Conservation (phyloP, 2,329 filamentous ascomycete genomes). For the Paraphaeosphaeria minitans region DNA sequence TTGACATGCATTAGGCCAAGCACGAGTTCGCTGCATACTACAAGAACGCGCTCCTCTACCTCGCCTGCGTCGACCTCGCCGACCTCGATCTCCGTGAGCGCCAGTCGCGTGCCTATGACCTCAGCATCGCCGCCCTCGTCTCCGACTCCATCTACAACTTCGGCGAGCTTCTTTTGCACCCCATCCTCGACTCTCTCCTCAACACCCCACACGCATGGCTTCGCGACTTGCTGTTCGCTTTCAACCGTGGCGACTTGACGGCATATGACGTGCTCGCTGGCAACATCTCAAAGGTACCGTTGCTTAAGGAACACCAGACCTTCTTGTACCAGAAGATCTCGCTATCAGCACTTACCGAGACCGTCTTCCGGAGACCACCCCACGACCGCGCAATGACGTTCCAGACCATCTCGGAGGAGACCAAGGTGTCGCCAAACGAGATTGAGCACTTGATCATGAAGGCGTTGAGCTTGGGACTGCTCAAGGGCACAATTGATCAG, state of each 20-base stretch:
- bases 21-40: slow-evolving; percentile 96
- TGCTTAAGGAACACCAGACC: slow-evolving; percentile 77
- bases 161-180: slow-evolving; percentile 95
- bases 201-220: slow-evolving; percentile 83
- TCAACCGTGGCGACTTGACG: slow-evolving; percentile 90
- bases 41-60: slow-evolving; percentile 94
- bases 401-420: slow-evolving; percentile 84
- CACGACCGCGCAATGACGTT: slow-evolving; percentile 97
- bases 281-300: slow-evolving; percentile 78
- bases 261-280: slow-evolving; percentile 83
- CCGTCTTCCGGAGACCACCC: slow-evolving; percentile 92
- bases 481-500: slow-evolving; percentile 94
- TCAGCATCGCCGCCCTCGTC: slow-evolving; percentile 88
- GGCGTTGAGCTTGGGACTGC: slow-evolving; percentile 88
- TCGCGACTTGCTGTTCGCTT: slow-evolving; percentile 93
- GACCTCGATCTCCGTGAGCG: slow-evolving; percentile 76
- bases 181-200: slow-evolving; percentile 84
- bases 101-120: slow-evolving; percentile 84
- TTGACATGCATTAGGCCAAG: slow-evolving; percentile 61
- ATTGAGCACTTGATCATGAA: slow-evolving; percentile 99
- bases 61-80: slow-evolving; percentile 88
- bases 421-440: slow-evolving; percentile 86
- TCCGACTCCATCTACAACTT: slow-evolving; percentile 99
- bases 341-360: slow-evolving; percentile 91
- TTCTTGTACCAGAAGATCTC: slow-evolving; percentile 98